phyloP scores from a whole-genome alignment of 805 yeast species.

The Ogataea glucozyma region DNA sequence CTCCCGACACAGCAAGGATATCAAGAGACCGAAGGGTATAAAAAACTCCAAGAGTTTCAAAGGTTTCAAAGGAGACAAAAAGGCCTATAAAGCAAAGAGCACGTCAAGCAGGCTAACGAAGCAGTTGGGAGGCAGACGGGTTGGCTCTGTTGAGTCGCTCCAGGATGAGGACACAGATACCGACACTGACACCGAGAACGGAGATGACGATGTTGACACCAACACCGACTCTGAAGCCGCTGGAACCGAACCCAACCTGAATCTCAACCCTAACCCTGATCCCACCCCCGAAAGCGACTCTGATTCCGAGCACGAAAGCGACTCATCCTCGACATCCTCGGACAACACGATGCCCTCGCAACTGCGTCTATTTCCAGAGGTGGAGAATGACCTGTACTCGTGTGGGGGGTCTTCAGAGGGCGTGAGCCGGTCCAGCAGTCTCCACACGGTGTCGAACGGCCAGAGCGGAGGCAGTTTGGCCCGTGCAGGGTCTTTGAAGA shows the following conservation, averaged over 20 bases:
- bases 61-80: neutral
- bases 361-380: conserved; percentile 45
- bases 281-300: too few species aligned
- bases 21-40: too few species aligned
- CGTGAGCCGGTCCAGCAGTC: conserved; percentile 30
- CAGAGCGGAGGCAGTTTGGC: conserved; percentile 4
- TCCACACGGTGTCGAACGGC: conserved; percentile 15
- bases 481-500: too few species aligned
- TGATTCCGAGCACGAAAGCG: conserved; percentile 10
- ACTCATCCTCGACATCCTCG: too few species aligned
- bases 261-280: too few species aligned
- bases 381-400: conserved; percentile 36
- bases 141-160: too few species aligned
- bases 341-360: conserved; percentile 49
- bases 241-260: too few species aligned
- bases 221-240: too few species aligned
- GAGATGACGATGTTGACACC: neutral
- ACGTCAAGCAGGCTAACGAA: conserved; percentile 3
- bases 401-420: conserved; percentile 32
- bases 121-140: too few species aligned
- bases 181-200: neutral
- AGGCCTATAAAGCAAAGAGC: neutral
- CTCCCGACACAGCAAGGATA: conserved; percentile 60
- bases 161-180: neutral
- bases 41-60: too few species aligned